These are phyloP conservation scores for Lycium ferocissimum DNA, from an alignment of 257 asterid species.

Conservation along the genomic window DNA sequence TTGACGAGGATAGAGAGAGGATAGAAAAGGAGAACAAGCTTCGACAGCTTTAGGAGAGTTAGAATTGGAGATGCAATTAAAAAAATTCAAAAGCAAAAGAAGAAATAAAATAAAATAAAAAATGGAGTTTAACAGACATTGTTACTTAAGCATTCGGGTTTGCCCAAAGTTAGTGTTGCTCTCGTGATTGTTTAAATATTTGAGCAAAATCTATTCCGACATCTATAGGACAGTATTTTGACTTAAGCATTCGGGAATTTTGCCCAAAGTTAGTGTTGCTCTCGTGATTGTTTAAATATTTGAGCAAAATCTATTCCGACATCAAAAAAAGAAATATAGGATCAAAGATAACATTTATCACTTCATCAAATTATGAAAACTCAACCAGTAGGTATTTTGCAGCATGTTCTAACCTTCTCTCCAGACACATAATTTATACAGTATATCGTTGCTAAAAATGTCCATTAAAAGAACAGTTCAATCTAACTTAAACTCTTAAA, in stretches of 20 bases:
- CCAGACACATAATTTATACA: slow-evolving; percentile 43
- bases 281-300: neutral
- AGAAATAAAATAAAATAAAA: neutral
- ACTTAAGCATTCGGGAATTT: neutral
- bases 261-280: neutral
- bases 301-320: neutral
- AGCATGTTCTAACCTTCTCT: slow-evolving; percentile 32
- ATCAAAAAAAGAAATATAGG: neutral
- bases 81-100: no score
- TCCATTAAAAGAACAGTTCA: slow-evolving; percentile 10
- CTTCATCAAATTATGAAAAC: neutral
- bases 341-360: neutral
- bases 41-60: neutral
- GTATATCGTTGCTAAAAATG: slow-evolving; percentile 32
- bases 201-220: neutral
- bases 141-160: neutral
- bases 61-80: neutral
- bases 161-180: neutral
- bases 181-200: neutral
- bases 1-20: no score
- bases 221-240: neutral
- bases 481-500: slow-evolving; percentile 36
- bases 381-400: neutral
- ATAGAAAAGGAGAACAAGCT: neutral
- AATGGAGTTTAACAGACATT: neutral